phyloP scores from a whole-genome alignment of 768 basidiomycete genomes.

The Gymnopilus junonius region DNA sequence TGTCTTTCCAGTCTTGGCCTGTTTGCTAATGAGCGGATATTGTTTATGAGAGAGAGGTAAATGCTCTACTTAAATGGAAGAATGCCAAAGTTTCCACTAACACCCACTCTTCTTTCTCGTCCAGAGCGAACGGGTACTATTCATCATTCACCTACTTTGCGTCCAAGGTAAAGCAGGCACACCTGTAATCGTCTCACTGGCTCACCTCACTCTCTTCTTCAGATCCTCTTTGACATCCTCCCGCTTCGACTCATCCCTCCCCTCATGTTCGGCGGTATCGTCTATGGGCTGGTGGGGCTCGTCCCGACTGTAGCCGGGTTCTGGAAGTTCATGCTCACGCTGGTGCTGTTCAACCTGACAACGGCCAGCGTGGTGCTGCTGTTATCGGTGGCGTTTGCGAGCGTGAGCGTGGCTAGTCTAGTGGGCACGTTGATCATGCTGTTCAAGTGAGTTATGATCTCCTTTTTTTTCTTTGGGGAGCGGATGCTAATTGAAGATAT shows the following conservation, averaged over 20 bases:
- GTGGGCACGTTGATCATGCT: constrained; percentile 97
- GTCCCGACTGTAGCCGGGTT: constrained; percentile 89
- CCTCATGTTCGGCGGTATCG: constrained; percentile 92
- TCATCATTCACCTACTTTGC: constrained; percentile 96
- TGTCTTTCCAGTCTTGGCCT: constrained; percentile 92
- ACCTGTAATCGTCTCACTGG: not conserved
- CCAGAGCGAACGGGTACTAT: constrained; percentile 96
- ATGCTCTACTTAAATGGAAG: constrained; percentile 17
- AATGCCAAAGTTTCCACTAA: not conserved
- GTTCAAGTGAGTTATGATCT: constrained; percentile 79
- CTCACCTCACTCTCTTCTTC: not conserved
- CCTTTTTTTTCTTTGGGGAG: not conserved
- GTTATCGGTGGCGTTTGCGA: constrained; percentile 87
- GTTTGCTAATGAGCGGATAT: constrained; percentile 92
- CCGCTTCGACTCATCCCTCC: constrained; percentile 95
- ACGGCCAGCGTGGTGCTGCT: constrained; percentile 92
- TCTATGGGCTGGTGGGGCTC: constrained; percentile 93
- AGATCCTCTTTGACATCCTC: constrained; percentile 96
- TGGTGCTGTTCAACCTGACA: constrained; percentile 96
- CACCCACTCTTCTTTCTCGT: not conserved
- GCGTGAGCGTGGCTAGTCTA: constrained; percentile 87
- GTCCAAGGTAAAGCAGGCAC: constrained; percentile 65
- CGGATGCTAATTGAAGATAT: not conserved
- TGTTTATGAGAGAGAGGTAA: constrained; percentile 98
- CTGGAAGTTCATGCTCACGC: constrained; percentile 98